Percentiles rank a stretch among this genome's conserved stretches.
Evolutionary conservation across 768 basidiomycete species (phyloP).

Genomic region (Candolleomyces eurysporus): DNA sequence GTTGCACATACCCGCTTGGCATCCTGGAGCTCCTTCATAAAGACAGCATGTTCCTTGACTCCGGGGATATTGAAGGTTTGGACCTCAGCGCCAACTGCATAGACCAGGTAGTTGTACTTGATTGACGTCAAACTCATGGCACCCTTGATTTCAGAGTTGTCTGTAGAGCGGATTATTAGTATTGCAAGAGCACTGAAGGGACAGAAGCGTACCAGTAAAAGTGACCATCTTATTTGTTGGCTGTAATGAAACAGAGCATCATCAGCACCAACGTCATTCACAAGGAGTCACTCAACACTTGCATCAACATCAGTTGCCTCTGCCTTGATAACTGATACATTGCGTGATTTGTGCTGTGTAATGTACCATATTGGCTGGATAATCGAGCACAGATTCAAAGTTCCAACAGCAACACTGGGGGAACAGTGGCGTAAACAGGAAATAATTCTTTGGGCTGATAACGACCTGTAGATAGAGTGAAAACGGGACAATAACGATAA

Average conservation of each 20-base stretch:
- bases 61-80: conserved; percentile 97
- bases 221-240: conserved; percentile 88
- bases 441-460: no score
- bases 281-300: conserved; percentile 16
- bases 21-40: conserved; percentile 97
- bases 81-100: conserved; percentile 91
- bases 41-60: conserved; percentile 90
- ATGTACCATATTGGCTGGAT: no score
- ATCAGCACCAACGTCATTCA: conserved; percentile 9
- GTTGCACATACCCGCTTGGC: conserved; percentile 68
- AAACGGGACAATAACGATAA: conserved; percentile 1
- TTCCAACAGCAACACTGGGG: no score
- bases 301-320: conserved; percentile 90
- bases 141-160: conserved; percentile 81
- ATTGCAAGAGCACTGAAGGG: not conserved
- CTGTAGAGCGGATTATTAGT: conserved; percentile 31
- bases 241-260: conserved; percentile 32
- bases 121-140: conserved; percentile 72
- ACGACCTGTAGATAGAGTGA: conserved; percentile 61
- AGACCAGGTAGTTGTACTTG: conserved; percentile 93
- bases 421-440: no score
- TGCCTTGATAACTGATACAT: no score
- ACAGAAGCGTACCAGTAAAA: conserved; percentile 60
- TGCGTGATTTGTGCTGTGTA: no score
- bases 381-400: no score